Percentiles rank a stretch among this genome's conserved stretches.
Evolutionary conservation across 2,329 filamentous ascomycete species (phyloP).

Genomic region (Cytospora schulzeri): DNA sequence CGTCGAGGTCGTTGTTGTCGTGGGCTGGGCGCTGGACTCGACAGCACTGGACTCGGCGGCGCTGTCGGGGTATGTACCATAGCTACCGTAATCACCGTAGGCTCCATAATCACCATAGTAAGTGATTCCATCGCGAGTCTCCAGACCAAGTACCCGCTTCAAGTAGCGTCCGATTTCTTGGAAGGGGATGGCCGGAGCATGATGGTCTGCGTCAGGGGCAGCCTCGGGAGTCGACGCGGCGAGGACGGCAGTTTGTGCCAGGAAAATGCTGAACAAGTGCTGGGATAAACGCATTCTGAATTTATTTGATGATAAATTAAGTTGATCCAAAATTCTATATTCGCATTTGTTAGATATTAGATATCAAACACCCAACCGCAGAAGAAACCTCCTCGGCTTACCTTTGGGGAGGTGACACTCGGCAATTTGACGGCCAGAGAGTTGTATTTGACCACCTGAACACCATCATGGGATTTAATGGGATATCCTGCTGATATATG

Average conservation of each 20-base stretch:
- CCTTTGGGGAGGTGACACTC: background rate
- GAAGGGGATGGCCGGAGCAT: background rate
- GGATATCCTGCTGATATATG: background rate
- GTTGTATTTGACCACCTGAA: background rate
- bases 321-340: background rate
- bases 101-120: slow-evolving; percentile 2
- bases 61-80: slow-evolving; percentile 5
- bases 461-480: background rate
- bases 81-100: slow-evolving; percentile 15
- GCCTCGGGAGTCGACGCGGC: slow-evolving; percentile 9
- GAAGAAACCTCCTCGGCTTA: background rate
- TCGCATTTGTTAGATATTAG: background rate
- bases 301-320: background rate
- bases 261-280: background rate
- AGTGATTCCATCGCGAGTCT: background rate
- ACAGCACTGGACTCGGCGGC: background rate
- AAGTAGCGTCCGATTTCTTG: background rate
- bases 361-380: background rate
- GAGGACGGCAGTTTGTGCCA: background rate
- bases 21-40: background rate
- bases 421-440: background rate
- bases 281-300: slow-evolving; percentile 1
- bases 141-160: background rate
- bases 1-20: background rate
- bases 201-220: background rate